Evolutionary conservation across 805 yeast species (phyloP), one percentile per base, ranked within the genome.

Genomic region (Komagataella phaffii): DNA sequence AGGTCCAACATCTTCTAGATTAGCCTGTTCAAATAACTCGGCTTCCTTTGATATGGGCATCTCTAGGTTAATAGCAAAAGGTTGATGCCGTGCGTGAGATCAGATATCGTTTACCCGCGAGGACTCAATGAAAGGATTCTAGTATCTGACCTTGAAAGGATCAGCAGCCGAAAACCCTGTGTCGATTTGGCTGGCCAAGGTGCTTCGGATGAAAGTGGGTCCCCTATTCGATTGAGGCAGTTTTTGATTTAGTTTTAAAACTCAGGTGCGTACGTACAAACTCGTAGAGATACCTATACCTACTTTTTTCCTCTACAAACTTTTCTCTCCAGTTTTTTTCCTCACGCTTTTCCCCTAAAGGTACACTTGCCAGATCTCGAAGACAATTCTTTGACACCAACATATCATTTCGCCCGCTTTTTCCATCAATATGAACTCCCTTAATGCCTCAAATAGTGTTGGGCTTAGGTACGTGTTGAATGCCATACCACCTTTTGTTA

Each of bases 381-480:
- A 30, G 40, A 30, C 40, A 8, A 30, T 30, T 14, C 14, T 30
- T 14, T 14, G 12, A 30, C 14, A 3, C 10, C 14, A 30, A 30
- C 12, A 12, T 8, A 7, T 30, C 40, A 30, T 14, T 30, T 30
- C 12, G 40, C 40, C 40, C 10, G 14, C 40, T 30, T 30, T 10
- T 8, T 30, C 14, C 40, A 8, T 10, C 40, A 30, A 30, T 10
- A 30, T 30, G 40, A 30, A 30, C 40, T 10, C 12, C 40, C 40
- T 30, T 10, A 30, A 10, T 30, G 40, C 40, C 14, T 30, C 65
- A 19, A 62, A 59, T 51, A 59, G 66, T 49, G 60, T 67, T 44
- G 70, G 70, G 14, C 54, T 64, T 51, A 63, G 56, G 71, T 67
- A 58, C 47, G 71, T 64, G 6, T 24, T 17, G 50, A 45, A 7